Base-by-base conservation (phyloP, 345 rosid genomes). In the Boechera retrofracta region DNA sequence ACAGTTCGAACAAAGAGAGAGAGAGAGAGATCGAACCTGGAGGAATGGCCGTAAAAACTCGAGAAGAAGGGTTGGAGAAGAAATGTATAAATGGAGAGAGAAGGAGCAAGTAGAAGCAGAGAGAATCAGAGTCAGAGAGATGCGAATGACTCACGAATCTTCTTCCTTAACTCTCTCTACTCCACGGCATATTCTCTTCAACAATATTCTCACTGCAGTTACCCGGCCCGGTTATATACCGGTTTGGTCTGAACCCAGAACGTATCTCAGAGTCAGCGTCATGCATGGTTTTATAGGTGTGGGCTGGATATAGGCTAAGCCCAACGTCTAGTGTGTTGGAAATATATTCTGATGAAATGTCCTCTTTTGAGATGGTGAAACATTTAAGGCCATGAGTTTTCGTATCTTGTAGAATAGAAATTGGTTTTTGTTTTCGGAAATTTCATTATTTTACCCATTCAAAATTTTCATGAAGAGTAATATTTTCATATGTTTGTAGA, bases 111-210 rank as follows among this genome's bases (percentile, higher is more conserved):
- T 10, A 12, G 71, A 70, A 45, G 32, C 18, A 42, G 64, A 77
- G 71, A 38, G 81, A 57, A 77, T 71, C 62, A 77, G 72, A 72
- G 73, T 26, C 0, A 72, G 64, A 72, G 71, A 77, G 81, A 78
- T 78, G 81, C 81, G 77, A 78, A 78, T 72, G 81, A 78, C 26
- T 15, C 32, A 41, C 5, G 81, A 78, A 78, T 78, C 77, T 78
- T 78, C 68, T 65, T 39, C 77, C 72, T 77, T 29, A 28, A 77
- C 39, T 69, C 66, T 74, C 58, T 38, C 51, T 42, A 36, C 60
- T 71, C 72, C 54, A 58, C 6, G 69, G 81, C 77, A 72, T 78
- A 78, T 78, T 72, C 81, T 64, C 77, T 15, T 48, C 33, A 45
- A 35, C 52, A 35, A 7, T 70, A 45, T 57, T 31, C 48, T 18